Conservation (phyloP, 495 filamentous ascomycete genomes). For the Tuber microsphaerosporum region DNA sequence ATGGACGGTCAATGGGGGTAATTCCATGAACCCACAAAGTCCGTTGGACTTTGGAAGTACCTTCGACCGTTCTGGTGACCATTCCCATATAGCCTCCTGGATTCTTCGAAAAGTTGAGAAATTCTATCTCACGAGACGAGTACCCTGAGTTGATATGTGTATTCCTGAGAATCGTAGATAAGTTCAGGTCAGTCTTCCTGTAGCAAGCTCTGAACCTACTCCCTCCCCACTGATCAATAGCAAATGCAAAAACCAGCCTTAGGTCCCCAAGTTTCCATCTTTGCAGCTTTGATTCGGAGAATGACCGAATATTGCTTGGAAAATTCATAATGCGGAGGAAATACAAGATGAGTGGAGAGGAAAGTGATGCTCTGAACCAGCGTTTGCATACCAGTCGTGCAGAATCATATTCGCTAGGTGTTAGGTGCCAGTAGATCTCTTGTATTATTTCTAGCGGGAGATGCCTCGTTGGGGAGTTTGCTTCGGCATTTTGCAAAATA, state of each 20-base stretch:
- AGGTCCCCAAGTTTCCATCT: slow-evolving; percentile 24
- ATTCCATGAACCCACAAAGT: slow-evolving; percentile 32
- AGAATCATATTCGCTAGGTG: slow-evolving; percentile 29
- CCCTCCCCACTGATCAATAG: slow-evolving; percentile 19
- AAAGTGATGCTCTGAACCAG: slow-evolving; percentile 26
- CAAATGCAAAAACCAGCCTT: slow-evolving; percentile 19
- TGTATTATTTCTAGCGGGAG: slow-evolving; percentile 28
- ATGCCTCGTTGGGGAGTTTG: not conserved
- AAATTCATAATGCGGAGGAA: slow-evolving; percentile 24
- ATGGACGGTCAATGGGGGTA: not conserved
- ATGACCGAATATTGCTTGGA: slow-evolving; percentile 19
- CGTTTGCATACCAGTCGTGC: slow-evolving; percentile 25
- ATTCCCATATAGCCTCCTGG: slow-evolving; percentile 27
- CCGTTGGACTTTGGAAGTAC: slow-evolving; percentile 9
- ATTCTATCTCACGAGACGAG: slow-evolving; percentile 22
- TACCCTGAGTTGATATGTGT: slow-evolving; percentile 26
- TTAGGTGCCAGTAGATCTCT: slow-evolving; percentile 25
- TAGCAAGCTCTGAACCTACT: slow-evolving; percentile 25
- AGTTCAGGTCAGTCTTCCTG: slow-evolving; percentile 18
- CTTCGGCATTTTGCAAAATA: not conserved
- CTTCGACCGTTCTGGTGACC: slow-evolving; percentile 16
- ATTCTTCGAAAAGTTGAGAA: slow-evolving; percentile 20
- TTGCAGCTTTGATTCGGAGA: slow-evolving; percentile 20
- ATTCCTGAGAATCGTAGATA: slow-evolving; percentile 16
- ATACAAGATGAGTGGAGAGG: slow-evolving; percentile 15